Conservation (phyloP, 2,329 filamentous ascomycete species). For the Macrophomina tecta region DNA sequence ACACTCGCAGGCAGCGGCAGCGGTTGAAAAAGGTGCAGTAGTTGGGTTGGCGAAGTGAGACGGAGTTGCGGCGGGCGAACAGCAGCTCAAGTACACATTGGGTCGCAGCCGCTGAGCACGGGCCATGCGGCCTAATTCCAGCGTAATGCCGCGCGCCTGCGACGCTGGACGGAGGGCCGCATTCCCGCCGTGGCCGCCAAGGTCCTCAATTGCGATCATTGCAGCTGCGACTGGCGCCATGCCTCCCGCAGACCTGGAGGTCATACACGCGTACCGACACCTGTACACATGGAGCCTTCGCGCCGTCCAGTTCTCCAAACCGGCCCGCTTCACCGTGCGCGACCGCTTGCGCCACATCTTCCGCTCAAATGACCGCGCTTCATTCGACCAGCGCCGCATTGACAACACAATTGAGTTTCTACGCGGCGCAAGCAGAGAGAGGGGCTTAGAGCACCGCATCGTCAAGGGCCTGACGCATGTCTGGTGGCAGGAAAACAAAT, state of each 20-base stretch:
- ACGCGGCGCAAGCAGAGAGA: constrained; percentile 65
- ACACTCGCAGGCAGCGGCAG: constrained; percentile 3
- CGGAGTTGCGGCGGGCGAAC: constrained; percentile 16
- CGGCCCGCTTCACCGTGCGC: constrained; percentile 67
- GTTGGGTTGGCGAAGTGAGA: constrained; percentile 13
- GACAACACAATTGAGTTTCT: constrained; percentile 74
- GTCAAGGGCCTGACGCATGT: constrained; percentile 69
- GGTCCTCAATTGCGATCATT: background rate
- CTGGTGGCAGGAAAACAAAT: constrained; percentile 51
- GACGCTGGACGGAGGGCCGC: background rate
- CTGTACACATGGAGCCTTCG: constrained; percentile 71
- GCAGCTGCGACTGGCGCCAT: background rate
- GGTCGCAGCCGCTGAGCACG: constrained; percentile 13
- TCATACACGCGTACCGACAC: constrained; percentile 71
- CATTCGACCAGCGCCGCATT: constrained; percentile 54
- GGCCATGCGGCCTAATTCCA: constrained; percentile 9
- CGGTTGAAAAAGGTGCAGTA: constrained; percentile 1
- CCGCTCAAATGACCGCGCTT: constrained; percentile 39
- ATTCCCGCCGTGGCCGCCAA: background rate
- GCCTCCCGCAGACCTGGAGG: constrained; percentile 25
- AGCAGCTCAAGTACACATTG: constrained; percentile 11
- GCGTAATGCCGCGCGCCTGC: background rate
- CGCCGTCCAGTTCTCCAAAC: constrained; percentile 74
- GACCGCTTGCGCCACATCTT: constrained; percentile 54
- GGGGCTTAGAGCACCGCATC: constrained; percentile 73